Evolutionary conservation across 495 filamentous ascomycete species (phyloP).

Genomic region (Aspergillus saccharolyticus): DNA sequence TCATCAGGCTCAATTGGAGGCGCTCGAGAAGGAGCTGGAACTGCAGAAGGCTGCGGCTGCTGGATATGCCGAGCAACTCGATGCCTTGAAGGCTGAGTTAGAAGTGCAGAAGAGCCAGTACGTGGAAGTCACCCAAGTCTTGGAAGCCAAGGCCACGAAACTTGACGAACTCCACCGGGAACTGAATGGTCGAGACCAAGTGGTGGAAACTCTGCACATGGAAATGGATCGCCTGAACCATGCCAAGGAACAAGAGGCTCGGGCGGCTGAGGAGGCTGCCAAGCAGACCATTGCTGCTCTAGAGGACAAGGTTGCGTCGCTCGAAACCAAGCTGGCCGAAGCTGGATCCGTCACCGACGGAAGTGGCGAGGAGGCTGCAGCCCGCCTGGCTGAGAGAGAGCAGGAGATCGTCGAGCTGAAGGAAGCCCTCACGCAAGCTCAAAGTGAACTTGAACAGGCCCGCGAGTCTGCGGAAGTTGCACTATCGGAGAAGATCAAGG

Average conservation of each 20-base stretch:
- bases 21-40: constrained; percentile 33
- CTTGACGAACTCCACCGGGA: constrained; percentile 36
- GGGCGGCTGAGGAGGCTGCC: constrained; percentile 38
- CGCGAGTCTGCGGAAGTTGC: constrained; percentile 28
- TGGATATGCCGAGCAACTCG: constrained; percentile 36
- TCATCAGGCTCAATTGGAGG: constrained; percentile 36
- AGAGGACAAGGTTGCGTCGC: constrained; percentile 34
- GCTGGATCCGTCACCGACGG: constrained; percentile 31
- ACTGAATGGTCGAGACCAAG: constrained; percentile 38
- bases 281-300: constrained; percentile 26
- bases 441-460: constrained; percentile 32
- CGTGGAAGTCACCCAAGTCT: constrained; percentile 24
- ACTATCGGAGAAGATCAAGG: constrained; percentile 32
- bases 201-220: constrained; percentile 39
- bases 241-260: constrained; percentile 39
- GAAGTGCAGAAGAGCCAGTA: constrained; percentile 29
- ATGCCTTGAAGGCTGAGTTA: constrained; percentile 35
- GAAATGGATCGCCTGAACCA: constrained; percentile 38
- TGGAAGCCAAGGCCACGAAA: constrained; percentile 35
- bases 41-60: constrained; percentile 34
- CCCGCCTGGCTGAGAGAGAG: constrained; percentile 34
- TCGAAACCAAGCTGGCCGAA: constrained; percentile 36
- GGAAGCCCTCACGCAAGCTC: constrained; percentile 31
- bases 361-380: constrained; percentile 23
- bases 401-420: constrained; percentile 36